Evolutionary conservation across 2,329 filamentous ascomycete species (phyloP).

Genomic region (Rosellinia necatrix): DNA sequence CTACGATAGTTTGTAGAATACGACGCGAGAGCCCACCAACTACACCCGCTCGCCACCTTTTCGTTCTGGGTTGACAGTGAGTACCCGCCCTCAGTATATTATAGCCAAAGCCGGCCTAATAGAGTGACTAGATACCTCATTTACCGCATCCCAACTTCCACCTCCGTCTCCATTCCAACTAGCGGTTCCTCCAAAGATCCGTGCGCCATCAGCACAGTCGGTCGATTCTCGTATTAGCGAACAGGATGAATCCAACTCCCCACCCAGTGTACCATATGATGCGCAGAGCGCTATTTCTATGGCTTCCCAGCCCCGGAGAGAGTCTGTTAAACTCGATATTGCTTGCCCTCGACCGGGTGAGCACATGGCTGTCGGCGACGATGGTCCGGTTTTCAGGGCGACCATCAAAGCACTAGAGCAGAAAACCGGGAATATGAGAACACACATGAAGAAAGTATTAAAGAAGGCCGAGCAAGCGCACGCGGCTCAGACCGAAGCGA

Average conservation of each 20-base stretch:
- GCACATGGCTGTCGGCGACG: constrained; percentile 82
- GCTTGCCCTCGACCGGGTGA: constrained; percentile 82
- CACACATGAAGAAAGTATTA: constrained; percentile 93
- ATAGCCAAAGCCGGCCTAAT: constrained; percentile 28
- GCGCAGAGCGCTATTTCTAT: constrained; percentile 31
- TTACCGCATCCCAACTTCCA: constrained; percentile 60
- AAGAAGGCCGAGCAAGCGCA: constrained; percentile 92
- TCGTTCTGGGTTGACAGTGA: constrained; percentile 92
- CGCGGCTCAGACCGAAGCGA: constrained; percentile 78
- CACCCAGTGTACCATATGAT: constrained; percentile 49
- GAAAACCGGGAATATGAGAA: constrained; percentile 92
- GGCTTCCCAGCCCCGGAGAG: constrained; percentile 40
- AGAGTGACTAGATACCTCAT: constrained; percentile 46
- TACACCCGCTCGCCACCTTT: constrained; percentile 89
- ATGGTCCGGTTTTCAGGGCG: constrained; percentile 92
- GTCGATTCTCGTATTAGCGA: constrained; percentile 84
- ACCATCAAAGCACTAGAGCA: constrained; percentile 97
- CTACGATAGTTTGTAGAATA: constrained; percentile 84
- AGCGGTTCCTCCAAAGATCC: constrained; percentile 72
- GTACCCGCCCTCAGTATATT: constrained; percentile 33
- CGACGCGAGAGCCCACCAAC: constrained; percentile 85
- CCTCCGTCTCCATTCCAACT: constrained; percentile 76
- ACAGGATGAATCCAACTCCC: constrained; percentile 63
- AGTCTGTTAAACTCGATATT: constrained; percentile 82
- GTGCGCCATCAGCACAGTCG: constrained; percentile 85